Base-by-base conservation (phyloP, 148 eudicot genomes). In the Heliamphora exappendiculata region DNA sequence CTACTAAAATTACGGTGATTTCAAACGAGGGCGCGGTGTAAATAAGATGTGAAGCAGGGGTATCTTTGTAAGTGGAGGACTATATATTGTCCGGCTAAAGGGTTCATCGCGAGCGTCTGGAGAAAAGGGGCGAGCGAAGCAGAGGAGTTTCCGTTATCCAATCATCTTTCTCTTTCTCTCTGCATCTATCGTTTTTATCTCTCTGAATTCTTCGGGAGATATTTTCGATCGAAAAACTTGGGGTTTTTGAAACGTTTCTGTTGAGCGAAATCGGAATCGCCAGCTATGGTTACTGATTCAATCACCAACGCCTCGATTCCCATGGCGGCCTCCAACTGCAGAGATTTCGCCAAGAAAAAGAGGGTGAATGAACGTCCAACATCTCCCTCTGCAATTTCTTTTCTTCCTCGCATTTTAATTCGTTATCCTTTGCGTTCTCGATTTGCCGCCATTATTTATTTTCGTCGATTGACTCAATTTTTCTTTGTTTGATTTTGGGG, bases 311-410 rank as follows among this genome's bases (percentile, higher is more conserved):
- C 93, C n/a, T 84, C 92, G 34, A 80, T 87, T 82, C 89, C 94
- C 50, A 82, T 83, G 82, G 81, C 86, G 28, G 76, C 84, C 28
- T 76, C 84, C 0, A 79, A 74, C 79, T 71, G 91, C 34, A 95
- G 89, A 80, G 92, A 91, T 84, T 86, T 86, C 66, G 81, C 87
- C 77, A 92, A 95, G 88, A 95, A 95, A 71, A 95, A 92, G 78
- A 81, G 94, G 91, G 99, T 90, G 47, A 74, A 54, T 76, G 24
- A 36, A 31, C 73, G 53, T 34, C 67, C 22, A 19, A 31, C 36
- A 36, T 49, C 34, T 66, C 2, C 70, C 19, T 29, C 1, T 80
- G 5, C 26, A 5, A 10, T 57, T 49, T 17, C 26, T 29, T 9
- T 29, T 45, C 19, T 42, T 59, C 14, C 9, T 58, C 19, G 67